Conservation (phyloP, 2,329 filamentous ascomycete genomes). For the Pleurostoma richardsiae region DNA sequence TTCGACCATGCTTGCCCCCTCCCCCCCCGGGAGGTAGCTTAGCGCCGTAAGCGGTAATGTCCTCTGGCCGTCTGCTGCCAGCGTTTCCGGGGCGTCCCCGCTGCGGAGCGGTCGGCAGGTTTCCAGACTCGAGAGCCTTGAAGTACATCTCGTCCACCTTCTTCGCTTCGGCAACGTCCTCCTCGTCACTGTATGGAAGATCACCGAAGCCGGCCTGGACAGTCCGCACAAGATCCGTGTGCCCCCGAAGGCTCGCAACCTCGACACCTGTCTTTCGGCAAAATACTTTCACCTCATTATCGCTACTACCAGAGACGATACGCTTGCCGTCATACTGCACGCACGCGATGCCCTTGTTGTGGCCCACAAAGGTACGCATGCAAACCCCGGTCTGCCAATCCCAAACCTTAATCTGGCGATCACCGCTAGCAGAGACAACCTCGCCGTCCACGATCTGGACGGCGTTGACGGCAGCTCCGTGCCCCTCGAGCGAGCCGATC, state of each 20-base stretch:
- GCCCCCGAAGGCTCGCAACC: slow-evolving; percentile 79
- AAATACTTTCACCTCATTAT: slow-evolving; percentile 94
- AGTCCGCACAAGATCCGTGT: slow-evolving; percentile 82
- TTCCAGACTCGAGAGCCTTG: slow-evolving; percentile 47
- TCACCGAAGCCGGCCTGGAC: slow-evolving; percentile 95
- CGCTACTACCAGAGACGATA: slow-evolving; percentile 93
- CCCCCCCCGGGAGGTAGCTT: slow-evolving; percentile 88
- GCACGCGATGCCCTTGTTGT: slow-evolving; percentile 93
- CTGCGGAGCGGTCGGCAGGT: slow-evolving; percentile 29
- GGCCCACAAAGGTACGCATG: slow-evolving; percentile 74
- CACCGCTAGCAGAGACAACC: slow-evolving; percentile 91
- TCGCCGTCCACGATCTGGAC: slow-evolving; percentile 84
- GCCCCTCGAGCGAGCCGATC: slow-evolving; percentile 76
- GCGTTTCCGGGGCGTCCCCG: slow-evolving; percentile 52
- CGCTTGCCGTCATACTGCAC: slow-evolving; percentile 93
- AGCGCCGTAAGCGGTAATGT: slow-evolving; percentile 76
- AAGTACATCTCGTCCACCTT: slow-evolving; percentile 71
- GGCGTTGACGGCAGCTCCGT: slow-evolving; percentile 89
- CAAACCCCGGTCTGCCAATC: slow-evolving; percentile 77
- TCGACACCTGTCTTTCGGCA: slow-evolving; percentile 82
- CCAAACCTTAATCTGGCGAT: slow-evolving; percentile 93
- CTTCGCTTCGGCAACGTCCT: slow-evolving; percentile 68
- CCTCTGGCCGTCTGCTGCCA: slow-evolving; percentile 68
- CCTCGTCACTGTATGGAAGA: slow-evolving; percentile 70
- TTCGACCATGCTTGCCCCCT: slow-evolving; percentile 84